Conservation (phyloP, 768 basidiomycete genomes). For the Rhodosporidiobolus odoratus region DNA sequence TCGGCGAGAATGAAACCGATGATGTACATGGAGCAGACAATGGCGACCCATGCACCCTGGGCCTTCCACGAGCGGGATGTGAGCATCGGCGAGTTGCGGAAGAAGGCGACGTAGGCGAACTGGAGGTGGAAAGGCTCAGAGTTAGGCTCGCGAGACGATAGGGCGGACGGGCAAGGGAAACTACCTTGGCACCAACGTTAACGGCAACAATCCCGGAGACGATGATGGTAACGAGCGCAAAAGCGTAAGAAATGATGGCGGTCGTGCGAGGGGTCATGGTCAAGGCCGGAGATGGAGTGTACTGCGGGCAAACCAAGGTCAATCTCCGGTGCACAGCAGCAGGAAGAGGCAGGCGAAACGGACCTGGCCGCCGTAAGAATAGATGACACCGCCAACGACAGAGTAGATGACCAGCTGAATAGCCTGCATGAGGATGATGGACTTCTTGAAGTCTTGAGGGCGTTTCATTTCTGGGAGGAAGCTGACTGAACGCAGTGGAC, state of each 20-base stretch:
- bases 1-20: conserved; percentile 14
- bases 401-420: conserved; percentile 15
- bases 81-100: conserved; percentile 9
- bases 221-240: conserved; percentile 17
- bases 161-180: neutral
- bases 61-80: neutral
- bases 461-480: too few species aligned
- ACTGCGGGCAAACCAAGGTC: neutral
- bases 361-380: conserved; percentile 11
- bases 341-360: neutral
- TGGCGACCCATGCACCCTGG: conserved; percentile 1
- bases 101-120: neutral
- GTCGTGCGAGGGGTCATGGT: neutral
- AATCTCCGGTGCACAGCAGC: neutral
- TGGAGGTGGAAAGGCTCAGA: neutral
- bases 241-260: conserved; percentile 3
- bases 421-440: neutral
- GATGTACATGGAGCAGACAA: neutral
- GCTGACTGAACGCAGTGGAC: too few species aligned
- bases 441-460: conserved; percentile 1
- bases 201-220: conserved; percentile 9
- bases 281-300: neutral
- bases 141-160: too few species aligned
- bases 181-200: conserved; percentile 14
- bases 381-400: conserved; percentile 7